Conservation (phyloP, 306 rosid species). For the Crataegus laevigata region DNA sequence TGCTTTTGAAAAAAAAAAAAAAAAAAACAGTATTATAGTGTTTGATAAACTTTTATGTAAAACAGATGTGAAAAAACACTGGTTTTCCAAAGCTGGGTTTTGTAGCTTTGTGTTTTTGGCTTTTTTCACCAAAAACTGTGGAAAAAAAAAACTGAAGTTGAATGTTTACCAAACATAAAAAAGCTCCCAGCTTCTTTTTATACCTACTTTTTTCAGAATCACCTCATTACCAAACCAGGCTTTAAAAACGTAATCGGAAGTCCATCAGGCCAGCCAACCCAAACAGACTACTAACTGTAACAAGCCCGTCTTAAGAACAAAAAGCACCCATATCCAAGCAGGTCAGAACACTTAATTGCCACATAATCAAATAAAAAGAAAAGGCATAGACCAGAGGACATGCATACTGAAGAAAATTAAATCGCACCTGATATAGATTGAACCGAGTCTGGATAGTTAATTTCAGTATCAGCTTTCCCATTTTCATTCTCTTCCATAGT, state of each 20-base stretch:
- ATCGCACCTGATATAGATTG: constrained; percentile 37
- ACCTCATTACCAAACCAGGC: too few relatives aligned
- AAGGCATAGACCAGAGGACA: background rate
- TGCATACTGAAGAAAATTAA: background rate
- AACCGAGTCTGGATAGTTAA: constrained; percentile 16
- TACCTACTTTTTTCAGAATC: too few relatives aligned
- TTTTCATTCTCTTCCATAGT: constrained; percentile 32
- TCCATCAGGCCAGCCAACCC: background rate
- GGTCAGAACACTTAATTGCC: background rate
- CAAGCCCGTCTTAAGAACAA: background rate
- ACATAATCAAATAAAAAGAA: background rate
- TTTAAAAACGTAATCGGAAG: background rate
- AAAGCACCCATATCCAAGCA: background rate
- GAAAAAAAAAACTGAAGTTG: too few relatives aligned
- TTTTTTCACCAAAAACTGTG: too few relatives aligned
- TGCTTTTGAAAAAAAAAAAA: too few relatives aligned
- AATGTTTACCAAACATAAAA: too few relatives aligned
- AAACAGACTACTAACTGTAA: background rate
- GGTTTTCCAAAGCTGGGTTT: too few relatives aligned
- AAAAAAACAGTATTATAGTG: too few relatives aligned
- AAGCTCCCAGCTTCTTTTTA: too few relatives aligned
- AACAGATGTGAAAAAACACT: too few relatives aligned
- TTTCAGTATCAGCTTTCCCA: constrained; percentile 21
- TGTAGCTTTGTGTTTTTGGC: too few relatives aligned
- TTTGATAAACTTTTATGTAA: too few relatives aligned